Evolutionary conservation across 371 early-diverging fungal genomes (phyloP), one percentile per base, ranked within the genome.

Genomic region (Actinomortierella ambigua): DNA sequence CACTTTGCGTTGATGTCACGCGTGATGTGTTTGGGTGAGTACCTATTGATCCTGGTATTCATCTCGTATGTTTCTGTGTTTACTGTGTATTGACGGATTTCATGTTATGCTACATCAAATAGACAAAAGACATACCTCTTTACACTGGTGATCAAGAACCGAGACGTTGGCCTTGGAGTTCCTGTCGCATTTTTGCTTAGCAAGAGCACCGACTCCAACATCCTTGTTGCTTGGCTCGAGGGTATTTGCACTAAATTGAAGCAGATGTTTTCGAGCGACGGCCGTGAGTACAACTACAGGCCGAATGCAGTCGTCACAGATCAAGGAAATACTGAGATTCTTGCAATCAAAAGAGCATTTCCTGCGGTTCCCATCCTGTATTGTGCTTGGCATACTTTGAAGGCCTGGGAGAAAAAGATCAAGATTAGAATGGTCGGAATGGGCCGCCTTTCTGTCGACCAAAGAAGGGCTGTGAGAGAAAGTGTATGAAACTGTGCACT

Each of bases 311-410:
- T 65, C 13, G 55, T 59, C 24, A 59, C 65, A 4, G 59, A 59
- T 40, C 59, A 59, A 53, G 59, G 65, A 28, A 54, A 55, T n/a
- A 44, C 44, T n/a, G 65, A 54, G 39, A 29, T 64, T 41, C 26
- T 47, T 18, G 54, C 55, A 11, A 43, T 65, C 39, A 53, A 59
- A 39, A 50, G 34, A n/a, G 20, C 50, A 41, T 3, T 63, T 56
- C 48, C 63, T 4, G 53, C n/a, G 18, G 22, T 34, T 1, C 53
- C 57, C 28, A 47, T 63, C 24, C 39, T 53, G 41, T 63, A 57
- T 20, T 57, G 63, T 15, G 65, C 59, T n/a, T 58, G 65, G 65
- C 65, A 65, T 46, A 51, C 59, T 29, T 18, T 55, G 39, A 53
- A 50, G 29, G 55, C 23, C n/a, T 65, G 65, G 51, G 59, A 55